Conservation (phyloP, 495 filamentous ascomycete genomes). For the Pyronema domesticum region DNA sequence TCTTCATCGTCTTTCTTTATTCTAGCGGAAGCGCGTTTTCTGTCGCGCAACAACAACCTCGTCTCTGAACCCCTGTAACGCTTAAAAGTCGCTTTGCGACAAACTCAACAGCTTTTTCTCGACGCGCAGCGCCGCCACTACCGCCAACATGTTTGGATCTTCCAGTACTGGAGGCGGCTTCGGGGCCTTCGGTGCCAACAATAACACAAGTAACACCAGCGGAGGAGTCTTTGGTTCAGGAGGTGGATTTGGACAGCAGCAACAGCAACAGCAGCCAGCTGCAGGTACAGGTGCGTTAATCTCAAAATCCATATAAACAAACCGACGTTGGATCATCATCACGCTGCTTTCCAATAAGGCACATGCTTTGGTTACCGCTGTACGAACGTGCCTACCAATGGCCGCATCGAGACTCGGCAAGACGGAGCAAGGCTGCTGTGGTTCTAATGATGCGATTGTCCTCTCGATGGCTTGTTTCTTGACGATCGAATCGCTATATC, state of each 20-base stretch:
- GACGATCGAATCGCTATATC: background rate
- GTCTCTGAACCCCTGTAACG: background rate
- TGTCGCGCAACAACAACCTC: background rate
- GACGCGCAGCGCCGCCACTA: background rate
- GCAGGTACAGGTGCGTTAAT: constrained; percentile 22
- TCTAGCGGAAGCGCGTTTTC: background rate
- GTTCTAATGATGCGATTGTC: background rate
- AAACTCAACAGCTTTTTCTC: background rate
- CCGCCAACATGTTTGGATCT: constrained; percentile 27
- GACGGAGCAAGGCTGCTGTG: constrained; percentile 12
- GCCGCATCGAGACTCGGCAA: background rate
- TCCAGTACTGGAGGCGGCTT: constrained; percentile 23
- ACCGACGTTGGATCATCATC: constrained; percentile 18
- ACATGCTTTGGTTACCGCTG: background rate
- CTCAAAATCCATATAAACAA: constrained; percentile 5
- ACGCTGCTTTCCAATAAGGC: background rate
- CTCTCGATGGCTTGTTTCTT: background rate
- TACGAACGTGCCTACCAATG: background rate
- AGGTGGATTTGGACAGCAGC: constrained; percentile 34
- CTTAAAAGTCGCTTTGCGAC: background rate
- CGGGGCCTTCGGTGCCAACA: constrained; percentile 38
- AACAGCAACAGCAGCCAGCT: constrained; percentile 6
- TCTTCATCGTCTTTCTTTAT: background rate
- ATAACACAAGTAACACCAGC: constrained; percentile 26
- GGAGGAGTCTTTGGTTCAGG: constrained; percentile 38